phyloP scores from a whole-genome alignment of 495 filamentous ascomycete species.

The Annulohypoxylon moriforme region DNA sequence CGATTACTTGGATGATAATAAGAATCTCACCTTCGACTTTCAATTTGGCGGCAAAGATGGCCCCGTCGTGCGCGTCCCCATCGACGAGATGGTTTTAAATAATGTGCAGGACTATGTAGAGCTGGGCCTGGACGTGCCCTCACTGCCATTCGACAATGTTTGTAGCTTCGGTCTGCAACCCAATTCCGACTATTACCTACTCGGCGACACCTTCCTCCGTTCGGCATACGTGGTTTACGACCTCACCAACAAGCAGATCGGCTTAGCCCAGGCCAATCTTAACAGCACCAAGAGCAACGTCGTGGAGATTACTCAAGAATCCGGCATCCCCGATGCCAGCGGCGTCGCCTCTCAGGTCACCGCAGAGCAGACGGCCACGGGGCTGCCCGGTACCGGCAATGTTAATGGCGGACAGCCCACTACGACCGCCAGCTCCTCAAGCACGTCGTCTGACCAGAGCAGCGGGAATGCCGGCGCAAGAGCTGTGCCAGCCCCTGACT shows the following conservation, averaged over 20 bases:
- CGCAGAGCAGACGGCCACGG: conserved; percentile 31
- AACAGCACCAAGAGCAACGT: conserved; percentile 69
- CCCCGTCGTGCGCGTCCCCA: conserved; percentile 72
- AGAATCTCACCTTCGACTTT: conserved; percentile 71
- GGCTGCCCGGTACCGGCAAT: conserved; percentile 17
- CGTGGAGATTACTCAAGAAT: conserved; percentile 55
- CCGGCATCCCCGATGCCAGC: conserved; percentile 53
- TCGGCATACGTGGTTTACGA: conserved; percentile 96
- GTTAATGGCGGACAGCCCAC: neutral
- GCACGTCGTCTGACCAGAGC: conserved; percentile 3
- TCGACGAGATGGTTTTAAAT: conserved; percentile 81
- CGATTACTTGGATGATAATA: conserved; percentile 64
- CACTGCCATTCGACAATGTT: conserved; percentile 47
- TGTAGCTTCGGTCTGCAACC: conserved; percentile 60
- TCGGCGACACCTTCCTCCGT: conserved; percentile 92
- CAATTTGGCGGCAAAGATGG: conserved; percentile 61
- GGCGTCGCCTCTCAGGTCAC: conserved; percentile 50
- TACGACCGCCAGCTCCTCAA: conserved; percentile 11
- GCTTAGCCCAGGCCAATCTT: conserved; percentile 86
- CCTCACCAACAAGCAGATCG: conserved; percentile 83
- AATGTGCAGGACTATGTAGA: conserved; percentile 47
- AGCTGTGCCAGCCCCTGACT: conserved; percentile 29
- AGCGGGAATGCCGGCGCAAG: conserved; percentile 28
- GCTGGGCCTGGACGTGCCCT: conserved; percentile 35
- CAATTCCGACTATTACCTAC: conserved; percentile 48